phyloP scores from a whole-genome alignment of 352 stramenopile species.

The Phytophthora chlamydospora region DNA sequence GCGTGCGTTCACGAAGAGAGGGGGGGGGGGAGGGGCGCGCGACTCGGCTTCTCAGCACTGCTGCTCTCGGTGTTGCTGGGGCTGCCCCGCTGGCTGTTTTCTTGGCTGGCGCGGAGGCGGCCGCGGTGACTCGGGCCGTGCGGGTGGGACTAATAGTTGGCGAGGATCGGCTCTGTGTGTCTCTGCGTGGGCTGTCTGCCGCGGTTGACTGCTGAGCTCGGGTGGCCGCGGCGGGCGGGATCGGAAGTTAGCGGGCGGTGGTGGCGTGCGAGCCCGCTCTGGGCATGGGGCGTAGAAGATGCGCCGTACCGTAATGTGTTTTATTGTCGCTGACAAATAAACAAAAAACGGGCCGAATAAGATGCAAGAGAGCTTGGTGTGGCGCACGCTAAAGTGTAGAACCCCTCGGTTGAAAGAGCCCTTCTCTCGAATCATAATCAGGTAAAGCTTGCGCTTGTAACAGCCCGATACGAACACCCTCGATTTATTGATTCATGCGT shows the following conservation, averaged over 20 bases:
- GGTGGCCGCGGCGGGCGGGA: conserved; percentile 29
- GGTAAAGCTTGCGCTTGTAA: too few species aligned
- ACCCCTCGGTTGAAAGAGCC: too few species aligned
- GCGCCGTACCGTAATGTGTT: too few species aligned
- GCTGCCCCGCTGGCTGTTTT: conserved; percentile 30
- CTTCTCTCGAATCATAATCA: too few species aligned
- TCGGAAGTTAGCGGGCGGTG: conserved; percentile 35
- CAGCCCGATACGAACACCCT: too few species aligned
- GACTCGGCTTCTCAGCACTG: conserved; percentile 9
- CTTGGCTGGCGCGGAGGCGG: conserved; percentile 34
- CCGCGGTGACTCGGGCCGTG: conserved; percentile 31
- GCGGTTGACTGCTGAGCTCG: conserved; percentile 21
- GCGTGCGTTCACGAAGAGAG: not conserved
- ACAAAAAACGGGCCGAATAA: too few species aligned
- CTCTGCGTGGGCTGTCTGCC: conserved; percentile 40
- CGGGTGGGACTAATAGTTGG: conserved; percentile 50
- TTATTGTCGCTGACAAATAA: too few species aligned
- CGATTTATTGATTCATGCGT: too few species aligned
- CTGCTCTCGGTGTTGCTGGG: conserved; percentile 12
- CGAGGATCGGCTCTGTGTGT: conserved; percentile 41
- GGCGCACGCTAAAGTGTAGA: too few species aligned
- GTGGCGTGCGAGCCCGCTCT: conserved; percentile 32
- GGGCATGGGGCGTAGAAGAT: conserved; percentile 26
- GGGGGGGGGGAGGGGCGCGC: conserved; percentile 11
- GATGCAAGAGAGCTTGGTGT: too few species aligned